Evolutionary conservation across 2,329 filamentous ascomycete genomes (phyloP).

Genomic region (Stromatinia cepivora): DNA sequence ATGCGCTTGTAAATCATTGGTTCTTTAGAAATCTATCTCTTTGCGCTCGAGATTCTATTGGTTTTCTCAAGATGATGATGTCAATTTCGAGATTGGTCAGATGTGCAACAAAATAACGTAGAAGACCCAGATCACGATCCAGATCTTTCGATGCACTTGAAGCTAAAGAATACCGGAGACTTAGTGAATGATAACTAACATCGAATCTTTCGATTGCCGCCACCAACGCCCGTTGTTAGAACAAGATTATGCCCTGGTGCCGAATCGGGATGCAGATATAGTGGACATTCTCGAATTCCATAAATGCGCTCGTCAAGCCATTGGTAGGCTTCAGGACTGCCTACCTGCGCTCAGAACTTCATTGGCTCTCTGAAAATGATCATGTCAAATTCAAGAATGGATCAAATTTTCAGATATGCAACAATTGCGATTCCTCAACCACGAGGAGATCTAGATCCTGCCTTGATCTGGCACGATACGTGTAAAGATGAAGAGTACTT

Average conservation of each 20-base stretch:
- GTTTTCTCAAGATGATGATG: neutral
- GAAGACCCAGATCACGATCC: neutral
- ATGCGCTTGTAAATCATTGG: accelerated
- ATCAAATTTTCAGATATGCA: neutral
- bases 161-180: neutral
- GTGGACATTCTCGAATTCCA: neutral
- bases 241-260: neutral
- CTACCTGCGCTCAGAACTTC: neutral
- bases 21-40: neutral
- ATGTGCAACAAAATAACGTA: neutral
- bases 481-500: too few species aligned
- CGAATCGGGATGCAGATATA: too few species aligned
- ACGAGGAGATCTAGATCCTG: too few species aligned
- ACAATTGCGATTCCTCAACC: neutral
- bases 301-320: accelerated
- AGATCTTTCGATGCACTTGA: neutral
- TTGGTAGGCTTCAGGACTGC: accelerated
- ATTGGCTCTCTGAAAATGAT: neutral
- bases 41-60: neutral
- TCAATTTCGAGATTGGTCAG: neutral
- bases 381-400: neutral
- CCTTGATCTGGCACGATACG: too few species aligned
- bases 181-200: too few species aligned
- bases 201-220: neutral
- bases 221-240: too few species aligned